Percentiles rank a stretch among this genome's conserved stretches.
Conservation (phyloP, 345 rosid species). For the Psidium friedrichsthalianum region DNA sequence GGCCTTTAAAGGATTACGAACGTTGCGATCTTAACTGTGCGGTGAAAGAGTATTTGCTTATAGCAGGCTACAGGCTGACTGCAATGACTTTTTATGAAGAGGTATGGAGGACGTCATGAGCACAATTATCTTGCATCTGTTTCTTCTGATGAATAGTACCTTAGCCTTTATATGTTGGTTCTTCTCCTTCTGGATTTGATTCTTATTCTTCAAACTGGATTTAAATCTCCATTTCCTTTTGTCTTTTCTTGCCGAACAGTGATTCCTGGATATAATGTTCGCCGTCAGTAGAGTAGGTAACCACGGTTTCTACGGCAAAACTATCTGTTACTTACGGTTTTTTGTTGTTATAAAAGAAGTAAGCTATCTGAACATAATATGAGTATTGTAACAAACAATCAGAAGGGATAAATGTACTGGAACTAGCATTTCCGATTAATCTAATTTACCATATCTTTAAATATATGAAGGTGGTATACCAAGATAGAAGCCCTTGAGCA, state of each 20-base stretch:
- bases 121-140: not conserved
- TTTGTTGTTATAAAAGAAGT: not conserved
- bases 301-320: not conserved
- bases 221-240: not conserved
- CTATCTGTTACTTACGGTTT: not conserved
- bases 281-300: not conserved
- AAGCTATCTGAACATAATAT: not conserved
- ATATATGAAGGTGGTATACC: not conserved
- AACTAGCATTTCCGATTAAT: not conserved
- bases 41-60: constrained; percentile 83
- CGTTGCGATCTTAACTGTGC: constrained; percentile 88
- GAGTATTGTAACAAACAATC: not conserved
- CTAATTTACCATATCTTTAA: not conserved
- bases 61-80: constrained; percentile 90
- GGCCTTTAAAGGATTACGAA: constrained; percentile 76
- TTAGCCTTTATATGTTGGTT: not conserved
- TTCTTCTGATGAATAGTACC: not conserved
- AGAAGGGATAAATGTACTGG: not conserved
- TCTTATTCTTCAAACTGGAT: not conserved
- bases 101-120: constrained; percentile 22
- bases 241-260: not conserved
- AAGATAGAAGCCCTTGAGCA: not conserved
- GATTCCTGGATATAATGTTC: not conserved
- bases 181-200: not conserved
- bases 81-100: constrained; percentile 98